These are phyloP conservation scores for Allium cepa DNA, from an alignment of 106 monocot genomes.

Conservation along the genomic window DNA sequence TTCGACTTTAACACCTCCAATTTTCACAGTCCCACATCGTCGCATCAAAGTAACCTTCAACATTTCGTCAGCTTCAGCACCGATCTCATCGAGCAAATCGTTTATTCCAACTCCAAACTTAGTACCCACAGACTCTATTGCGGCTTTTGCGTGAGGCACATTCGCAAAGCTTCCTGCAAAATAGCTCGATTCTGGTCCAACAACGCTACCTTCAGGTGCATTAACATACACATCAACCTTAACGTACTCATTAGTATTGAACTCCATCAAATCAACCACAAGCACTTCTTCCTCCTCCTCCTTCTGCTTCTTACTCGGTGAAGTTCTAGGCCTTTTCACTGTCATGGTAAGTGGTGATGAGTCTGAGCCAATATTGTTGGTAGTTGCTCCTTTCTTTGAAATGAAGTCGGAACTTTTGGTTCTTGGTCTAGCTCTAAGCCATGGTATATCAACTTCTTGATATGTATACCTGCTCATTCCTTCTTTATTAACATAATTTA, in stretches of 20 bases:
- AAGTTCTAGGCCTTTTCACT: background rate
- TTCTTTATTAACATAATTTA: too few relatives aligned
- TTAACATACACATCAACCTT: constrained; percentile 33
- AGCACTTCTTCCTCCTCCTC: constrained; percentile 21
- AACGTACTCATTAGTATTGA: background rate
- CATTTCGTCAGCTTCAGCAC: constrained; percentile 1
- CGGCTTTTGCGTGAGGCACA: constrained; percentile 15
- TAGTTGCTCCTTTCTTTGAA: too few relatives aligned
- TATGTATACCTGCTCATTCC: too few relatives aligned
- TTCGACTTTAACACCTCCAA: constrained; percentile 16
- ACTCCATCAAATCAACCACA: constrained; percentile 15
- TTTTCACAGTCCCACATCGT: constrained; percentile 7
- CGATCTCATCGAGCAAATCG: constrained; percentile 2
- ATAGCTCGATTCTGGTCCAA: constrained; percentile 22
- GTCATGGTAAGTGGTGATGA: too few relatives aligned
- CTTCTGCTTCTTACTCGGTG: constrained; percentile 1
- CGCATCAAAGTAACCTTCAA: constrained; percentile 1
- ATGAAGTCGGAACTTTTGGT: too few relatives aligned
- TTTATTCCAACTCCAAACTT: constrained; percentile 7
- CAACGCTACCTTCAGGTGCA: constrained; percentile 5
- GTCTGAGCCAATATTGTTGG: background rate
- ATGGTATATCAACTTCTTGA: too few relatives aligned
- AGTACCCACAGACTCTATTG: background rate
- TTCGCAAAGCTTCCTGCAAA: constrained; percentile 36
- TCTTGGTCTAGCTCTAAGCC: too few relatives aligned